A percentile compares a stretch with the other conserved stretches of the same genome.
phyloP scores from a whole-genome alignment of 2,329 filamentous ascomycete genomes.

The Colletotrichum lini region DNA sequence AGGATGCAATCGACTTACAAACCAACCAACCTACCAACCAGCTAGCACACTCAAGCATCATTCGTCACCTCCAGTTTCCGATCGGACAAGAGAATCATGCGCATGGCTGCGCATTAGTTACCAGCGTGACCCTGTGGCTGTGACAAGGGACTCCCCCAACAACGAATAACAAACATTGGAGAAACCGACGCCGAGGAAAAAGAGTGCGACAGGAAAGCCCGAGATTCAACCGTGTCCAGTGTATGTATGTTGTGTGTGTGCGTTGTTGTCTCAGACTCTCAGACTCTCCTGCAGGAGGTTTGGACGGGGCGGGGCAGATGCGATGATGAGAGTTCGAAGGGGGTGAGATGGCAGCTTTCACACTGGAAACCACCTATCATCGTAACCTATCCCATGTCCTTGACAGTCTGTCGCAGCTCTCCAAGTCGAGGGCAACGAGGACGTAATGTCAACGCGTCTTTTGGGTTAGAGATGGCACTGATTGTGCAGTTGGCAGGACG shows the following conservation, averaged over 20 bases:
- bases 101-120: neutral
- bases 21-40: neutral
- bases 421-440: neutral
- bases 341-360: conserved; percentile 6
- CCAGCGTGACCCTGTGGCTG: neutral
- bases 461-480: neutral
- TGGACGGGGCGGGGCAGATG: conserved; percentile 12
- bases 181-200: conserved; percentile 25
- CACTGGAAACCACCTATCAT: neutral
- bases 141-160: conserved; percentile 3
- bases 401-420: neutral
- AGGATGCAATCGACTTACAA: neutral
- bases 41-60: neutral
- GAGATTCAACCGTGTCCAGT: conserved; percentile 7
- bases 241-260: neutral
- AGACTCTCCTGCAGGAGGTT: neutral
- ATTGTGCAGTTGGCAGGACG: neutral
- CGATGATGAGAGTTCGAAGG: conserved; percentile 5
- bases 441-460: conserved; percentile 14
- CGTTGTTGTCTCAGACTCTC: conserved; percentile 4
- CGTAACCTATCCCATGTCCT: neutral
- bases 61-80: neutral
- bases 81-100: neutral
- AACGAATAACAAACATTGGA: neutral
- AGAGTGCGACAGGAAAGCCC: conserved; percentile 1